These are phyloP conservation scores for Cadophora sp. DNA, from an alignment of 2,329 filamentous ascomycete genomes.

Conservation along the genomic window DNA sequence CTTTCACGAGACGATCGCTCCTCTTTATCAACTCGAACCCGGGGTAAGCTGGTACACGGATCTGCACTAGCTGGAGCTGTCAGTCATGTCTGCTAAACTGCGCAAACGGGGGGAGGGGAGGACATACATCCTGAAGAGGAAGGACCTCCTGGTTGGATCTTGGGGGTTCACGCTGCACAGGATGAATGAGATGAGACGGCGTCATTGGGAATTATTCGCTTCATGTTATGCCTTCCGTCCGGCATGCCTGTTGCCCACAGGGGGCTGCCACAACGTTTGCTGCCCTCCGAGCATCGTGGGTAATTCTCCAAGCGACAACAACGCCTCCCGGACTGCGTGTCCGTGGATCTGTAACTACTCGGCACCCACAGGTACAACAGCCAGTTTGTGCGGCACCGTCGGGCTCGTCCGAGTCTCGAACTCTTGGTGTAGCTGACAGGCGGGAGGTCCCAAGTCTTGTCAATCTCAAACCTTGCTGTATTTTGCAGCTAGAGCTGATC, in stretches of 20 bases:
- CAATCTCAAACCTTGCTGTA: slow-evolving; percentile 8
- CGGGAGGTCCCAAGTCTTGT: slow-evolving; percentile 10
- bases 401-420: slow-evolving; percentile 6
- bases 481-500: slow-evolving; percentile 8
- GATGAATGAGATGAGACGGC: slow-evolving; percentile 18
- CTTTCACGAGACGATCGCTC: neutral
- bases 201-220: slow-evolving; percentile 19
- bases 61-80: slow-evolving; percentile 6
- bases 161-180: slow-evolving; percentile 12
- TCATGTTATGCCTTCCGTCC: slow-evolving; percentile 18
- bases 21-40: slow-evolving; percentile 5
- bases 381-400: neutral
- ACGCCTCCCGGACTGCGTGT: neutral
- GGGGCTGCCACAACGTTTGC: slow-evolving; percentile 1
- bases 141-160: slow-evolving; percentile 15
- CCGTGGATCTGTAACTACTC: slow-evolving; percentile 5
- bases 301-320: slow-evolving; percentile 15
- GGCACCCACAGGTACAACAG: neutral
- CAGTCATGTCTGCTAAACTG: neutral
- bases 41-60: slow-evolving; percentile 3
- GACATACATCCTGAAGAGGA: slow-evolving; percentile 18
- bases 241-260: slow-evolving; percentile 12
- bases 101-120: slow-evolving; percentile 6
- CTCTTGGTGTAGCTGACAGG: slow-evolving; percentile 16
- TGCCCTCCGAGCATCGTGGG: slow-evolving; percentile 9